A percentile compares a stretch with the other conserved stretches of the same genome.
Evolutionary conservation across 2,329 filamentous ascomycete genomes (phyloP).

Genomic region (Colletotrichum costaricense): DNA sequence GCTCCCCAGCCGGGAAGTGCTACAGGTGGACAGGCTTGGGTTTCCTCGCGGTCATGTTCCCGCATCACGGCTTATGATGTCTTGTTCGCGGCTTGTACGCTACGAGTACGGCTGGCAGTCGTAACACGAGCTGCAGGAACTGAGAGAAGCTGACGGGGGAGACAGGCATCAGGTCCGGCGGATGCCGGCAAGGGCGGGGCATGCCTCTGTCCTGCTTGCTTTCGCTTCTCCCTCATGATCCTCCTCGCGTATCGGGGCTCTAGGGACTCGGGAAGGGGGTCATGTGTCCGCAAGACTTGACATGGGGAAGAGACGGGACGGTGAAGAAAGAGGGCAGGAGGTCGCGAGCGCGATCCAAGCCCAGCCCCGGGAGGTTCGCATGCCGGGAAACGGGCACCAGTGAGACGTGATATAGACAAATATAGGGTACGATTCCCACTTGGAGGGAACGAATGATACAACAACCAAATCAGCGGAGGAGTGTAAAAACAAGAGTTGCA

Average conservation of each 20-base stretch:
- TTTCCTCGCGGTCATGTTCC: not conserved
- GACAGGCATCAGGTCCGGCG: constrained; percentile 13
- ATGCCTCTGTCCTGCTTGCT: not conserved
- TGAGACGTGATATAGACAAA: constrained; percentile 13
- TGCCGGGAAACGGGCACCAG: constrained; percentile 4
- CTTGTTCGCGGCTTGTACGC: constrained; percentile 3
- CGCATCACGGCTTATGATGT: not conserved
- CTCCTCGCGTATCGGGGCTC: constrained; percentile 20
- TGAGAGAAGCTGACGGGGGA: not conserved
- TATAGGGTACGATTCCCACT: not conserved
- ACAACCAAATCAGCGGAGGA: not conserved
- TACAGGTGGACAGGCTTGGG: not conserved
- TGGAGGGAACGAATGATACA: not conserved
- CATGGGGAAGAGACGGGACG: not conserved
- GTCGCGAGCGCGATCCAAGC: constrained; percentile 2
- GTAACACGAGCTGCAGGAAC: not conserved
- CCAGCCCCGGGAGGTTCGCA: constrained; percentile 1
- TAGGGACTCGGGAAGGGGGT: not conserved
- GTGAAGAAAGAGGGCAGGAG: not conserved
- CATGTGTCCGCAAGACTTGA: not conserved
- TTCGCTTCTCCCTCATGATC: constrained; percentile 28
- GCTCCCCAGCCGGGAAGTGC: not conserved
- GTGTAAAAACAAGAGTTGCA: not conserved
- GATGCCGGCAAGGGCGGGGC: constrained; percentile 18
- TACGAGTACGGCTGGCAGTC: not conserved